Conservation (phyloP, 169 alveolate genomes). For the Cryptosporidium xiaoi region DNA sequence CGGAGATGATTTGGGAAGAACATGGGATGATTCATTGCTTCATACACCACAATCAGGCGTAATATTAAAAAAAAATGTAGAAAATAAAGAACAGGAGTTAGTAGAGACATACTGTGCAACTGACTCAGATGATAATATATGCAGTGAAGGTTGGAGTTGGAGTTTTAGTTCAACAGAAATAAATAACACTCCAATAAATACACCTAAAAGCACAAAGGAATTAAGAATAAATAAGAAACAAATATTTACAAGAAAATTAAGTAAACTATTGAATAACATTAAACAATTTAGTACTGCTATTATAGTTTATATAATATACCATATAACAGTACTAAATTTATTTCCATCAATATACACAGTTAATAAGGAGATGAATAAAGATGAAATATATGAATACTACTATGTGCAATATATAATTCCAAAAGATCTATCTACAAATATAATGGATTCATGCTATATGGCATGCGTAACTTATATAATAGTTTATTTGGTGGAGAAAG, state of each 20-base stretch:
- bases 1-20: not conserved
- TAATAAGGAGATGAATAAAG: slow-evolving; percentile 56
- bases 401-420: slow-evolving; percentile 61
- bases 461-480: slow-evolving; percentile 42
- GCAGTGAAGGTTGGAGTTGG: not conserved
- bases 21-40: slow-evolving; percentile 51
- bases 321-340: slow-evolving; percentile 48
- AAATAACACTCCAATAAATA: not conserved
- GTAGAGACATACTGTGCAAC: slow-evolving; percentile 60
- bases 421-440: slow-evolving; percentile 52
- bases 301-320: slow-evolving; percentile 62
- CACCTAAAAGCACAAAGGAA: not conserved
- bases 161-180: not conserved
- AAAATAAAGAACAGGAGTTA: slow-evolving; percentile 37
- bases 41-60: slow-evolving; percentile 47
- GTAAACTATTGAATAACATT: slow-evolving; percentile 35
- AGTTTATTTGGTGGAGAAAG: slow-evolving; percentile 7
- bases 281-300: slow-evolving; percentile 48
- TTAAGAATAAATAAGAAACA: too few relatives aligned
- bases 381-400: slow-evolving; percentile 51
- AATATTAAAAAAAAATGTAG: slow-evolving; percentile 14
- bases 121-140: slow-evolving; percentile 15
- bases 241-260: not conserved
- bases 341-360: slow-evolving; percentile 69
- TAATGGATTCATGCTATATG: slow-evolving; percentile 67